A percentile compares a stretch with the other conserved stretches of the same genome.
Conservation (phyloP, 139 green algal genomes). For the Micractinium conductrix region DNA sequence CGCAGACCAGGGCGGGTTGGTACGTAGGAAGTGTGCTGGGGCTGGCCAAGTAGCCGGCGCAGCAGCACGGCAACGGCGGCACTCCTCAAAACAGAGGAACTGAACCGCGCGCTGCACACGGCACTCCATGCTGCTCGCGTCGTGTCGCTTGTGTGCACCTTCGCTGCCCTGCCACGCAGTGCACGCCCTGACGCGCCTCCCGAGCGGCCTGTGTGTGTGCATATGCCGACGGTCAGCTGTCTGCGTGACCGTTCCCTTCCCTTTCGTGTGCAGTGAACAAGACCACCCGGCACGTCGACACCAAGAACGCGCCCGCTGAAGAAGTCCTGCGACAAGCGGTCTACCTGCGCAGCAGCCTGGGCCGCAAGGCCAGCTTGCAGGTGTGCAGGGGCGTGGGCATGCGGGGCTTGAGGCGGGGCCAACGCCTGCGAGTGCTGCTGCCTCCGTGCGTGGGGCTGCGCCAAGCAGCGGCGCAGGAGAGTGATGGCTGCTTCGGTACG, state of each 20-base stretch:
- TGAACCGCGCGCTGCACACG: too few species aligned
- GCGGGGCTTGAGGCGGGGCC: not conserved
- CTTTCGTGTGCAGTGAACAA: slow-evolving; percentile 32
- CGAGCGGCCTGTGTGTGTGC: too few species aligned
- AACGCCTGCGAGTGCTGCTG: not conserved
- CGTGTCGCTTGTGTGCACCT: too few species aligned
- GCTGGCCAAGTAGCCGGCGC: too few species aligned
- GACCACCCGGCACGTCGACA: slow-evolving; percentile 29
- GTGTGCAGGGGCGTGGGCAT: not conserved
- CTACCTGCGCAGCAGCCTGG: slow-evolving; percentile 44
- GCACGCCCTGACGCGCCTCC: too few species aligned
- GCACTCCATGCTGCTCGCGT: too few species aligned
- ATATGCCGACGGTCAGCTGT: too few species aligned
- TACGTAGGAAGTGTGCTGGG: too few species aligned
- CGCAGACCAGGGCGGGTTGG: too few species aligned
- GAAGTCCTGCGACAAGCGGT: slow-evolving; percentile 51
- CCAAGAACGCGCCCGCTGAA: slow-evolving; percentile 43
- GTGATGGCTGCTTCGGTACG: not conserved
- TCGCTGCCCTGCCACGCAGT: too few species aligned
- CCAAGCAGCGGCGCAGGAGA: not conserved
- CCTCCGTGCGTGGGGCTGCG: not conserved
- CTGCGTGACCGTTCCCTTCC: not conserved
- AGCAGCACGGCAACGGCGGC: too few species aligned
- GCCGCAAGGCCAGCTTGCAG: slow-evolving; percentile 43
- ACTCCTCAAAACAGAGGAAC: too few species aligned